Conservation (phyloP, 805 yeast genomes). For the Barnettozyma pratensis region DNA sequence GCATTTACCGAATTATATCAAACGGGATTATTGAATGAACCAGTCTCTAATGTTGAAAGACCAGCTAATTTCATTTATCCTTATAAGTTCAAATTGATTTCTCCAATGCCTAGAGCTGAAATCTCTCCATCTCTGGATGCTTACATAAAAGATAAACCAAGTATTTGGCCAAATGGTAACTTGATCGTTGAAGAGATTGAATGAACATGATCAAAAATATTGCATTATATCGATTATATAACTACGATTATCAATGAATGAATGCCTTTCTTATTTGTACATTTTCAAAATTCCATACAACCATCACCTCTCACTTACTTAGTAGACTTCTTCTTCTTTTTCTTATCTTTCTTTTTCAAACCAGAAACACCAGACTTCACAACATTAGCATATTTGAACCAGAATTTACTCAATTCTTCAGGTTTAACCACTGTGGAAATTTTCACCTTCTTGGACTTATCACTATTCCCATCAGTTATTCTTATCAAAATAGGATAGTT, state of each 20-base stretch:
- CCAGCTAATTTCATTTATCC: conserved; percentile 40
- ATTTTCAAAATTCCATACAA: neutral
- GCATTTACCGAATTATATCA: conserved; percentile 59
- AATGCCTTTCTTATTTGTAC: neutral
- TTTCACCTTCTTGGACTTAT: conserved; percentile 49
- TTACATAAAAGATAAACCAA: conserved; percentile 36
- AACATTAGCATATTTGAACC: conserved; percentile 67
- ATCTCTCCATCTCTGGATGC: conserved; percentile 28
- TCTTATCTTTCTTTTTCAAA: conserved; percentile 76
- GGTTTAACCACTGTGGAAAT: conserved; percentile 68
- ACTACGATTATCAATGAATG: too few species aligned
- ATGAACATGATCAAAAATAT: neutral
- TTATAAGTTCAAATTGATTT: conserved; percentile 44
- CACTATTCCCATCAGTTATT: conserved; percentile 52
- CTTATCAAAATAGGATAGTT: conserved; percentile 65
- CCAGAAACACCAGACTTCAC: conserved; percentile 72
- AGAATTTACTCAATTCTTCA: conserved; percentile 59
- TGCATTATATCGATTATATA: too few species aligned
- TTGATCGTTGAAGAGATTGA: conserved; percentile 42
- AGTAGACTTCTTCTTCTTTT: conserved; percentile 50
- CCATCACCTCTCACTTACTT: conserved; percentile 14
- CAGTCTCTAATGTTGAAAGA: conserved; percentile 20
- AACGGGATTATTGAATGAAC: conserved; percentile 22
- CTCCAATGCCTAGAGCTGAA: conserved; percentile 53
- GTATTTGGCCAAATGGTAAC: conserved; percentile 62